Conservation (phyloP, 2,329 filamentous ascomycete genomes). For the Xylariaceae sp. region DNA sequence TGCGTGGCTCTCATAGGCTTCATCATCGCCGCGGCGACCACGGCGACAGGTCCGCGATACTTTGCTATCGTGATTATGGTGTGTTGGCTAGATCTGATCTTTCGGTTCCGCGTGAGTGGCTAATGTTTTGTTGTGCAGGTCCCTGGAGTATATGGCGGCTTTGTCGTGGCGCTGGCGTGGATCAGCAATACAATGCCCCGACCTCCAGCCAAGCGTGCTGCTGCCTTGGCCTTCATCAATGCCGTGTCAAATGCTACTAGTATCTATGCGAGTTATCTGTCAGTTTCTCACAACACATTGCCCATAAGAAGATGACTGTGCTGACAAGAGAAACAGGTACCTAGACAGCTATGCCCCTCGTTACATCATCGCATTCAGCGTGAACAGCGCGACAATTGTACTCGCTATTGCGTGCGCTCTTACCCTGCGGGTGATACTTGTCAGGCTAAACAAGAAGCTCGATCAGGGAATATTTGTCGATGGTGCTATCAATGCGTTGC, state of each 20-base stretch:
- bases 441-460: conserved; percentile 71
- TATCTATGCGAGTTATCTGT: conserved; percentile 64
- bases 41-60: conserved; percentile 66
- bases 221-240: conserved; percentile 78
- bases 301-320: not conserved
- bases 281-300: not conserved
- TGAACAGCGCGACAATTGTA: conserved; percentile 70
- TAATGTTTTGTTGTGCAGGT: conserved; percentile 43
- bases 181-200: conserved; percentile 78
- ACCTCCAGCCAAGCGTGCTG: conserved; percentile 74
- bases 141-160: conserved; percentile 68
- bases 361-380: conserved; percentile 66
- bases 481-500: conserved; percentile 62
- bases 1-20: conserved; percentile 68
- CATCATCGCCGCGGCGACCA: conserved; percentile 71
- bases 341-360: conserved; percentile 53
- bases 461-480: conserved; percentile 66
- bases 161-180: conserved; percentile 75
- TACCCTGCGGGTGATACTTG: conserved; percentile 67
- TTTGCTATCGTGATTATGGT: conserved; percentile 76
- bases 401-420: conserved; percentile 70
- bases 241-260: conserved; percentile 71
- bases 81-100: conserved; percentile 27
- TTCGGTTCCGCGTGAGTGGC: not conserved
- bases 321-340: conserved; percentile 65